Conservation (phyloP, 148 eudicot genomes). For the Nyssa sinensis region DNA sequence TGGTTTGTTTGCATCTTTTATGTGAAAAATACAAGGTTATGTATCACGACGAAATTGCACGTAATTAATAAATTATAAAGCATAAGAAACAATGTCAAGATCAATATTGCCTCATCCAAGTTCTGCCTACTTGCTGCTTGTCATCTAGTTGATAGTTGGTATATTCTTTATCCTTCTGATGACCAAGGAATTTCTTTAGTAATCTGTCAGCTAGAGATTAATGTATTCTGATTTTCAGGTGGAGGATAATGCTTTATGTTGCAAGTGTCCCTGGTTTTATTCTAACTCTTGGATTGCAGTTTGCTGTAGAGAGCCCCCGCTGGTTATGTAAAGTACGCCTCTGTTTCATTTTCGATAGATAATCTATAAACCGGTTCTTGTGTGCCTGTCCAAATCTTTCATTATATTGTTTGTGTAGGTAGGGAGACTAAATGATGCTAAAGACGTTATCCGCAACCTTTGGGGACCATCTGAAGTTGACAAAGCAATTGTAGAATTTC, state of each 20-base stretch:
- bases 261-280: constrained; percentile 72
- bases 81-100: background rate
- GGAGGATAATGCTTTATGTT: constrained; percentile 74
- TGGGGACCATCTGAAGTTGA: constrained; percentile 76
- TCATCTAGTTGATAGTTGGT: background rate
- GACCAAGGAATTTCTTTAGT: background rate
- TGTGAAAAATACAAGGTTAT: background rate
- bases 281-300: constrained; percentile 66
- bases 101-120: background rate
- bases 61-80: background rate
- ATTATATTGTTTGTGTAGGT: constrained; percentile 32
- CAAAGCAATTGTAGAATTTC: constrained; percentile 67
- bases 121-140: background rate
- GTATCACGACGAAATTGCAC: background rate
- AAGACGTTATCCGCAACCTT: constrained; percentile 42
- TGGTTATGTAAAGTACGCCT: constrained; percentile 77
- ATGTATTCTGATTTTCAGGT: constrained; percentile 40
- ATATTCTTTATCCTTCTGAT: background rate
- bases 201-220: constrained; percentile 2
- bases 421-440: constrained; percentile 65
- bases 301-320: constrained; percentile 81
- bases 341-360: constrained; percentile 3
- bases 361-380: background rate
- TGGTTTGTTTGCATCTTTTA: background rate
- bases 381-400: background rate